Evolutionary conservation across 2,329 filamentous ascomycete species (phyloP), one percentile per base, ranked within the genome.

Genomic region (Amphichorda felina): DNA sequence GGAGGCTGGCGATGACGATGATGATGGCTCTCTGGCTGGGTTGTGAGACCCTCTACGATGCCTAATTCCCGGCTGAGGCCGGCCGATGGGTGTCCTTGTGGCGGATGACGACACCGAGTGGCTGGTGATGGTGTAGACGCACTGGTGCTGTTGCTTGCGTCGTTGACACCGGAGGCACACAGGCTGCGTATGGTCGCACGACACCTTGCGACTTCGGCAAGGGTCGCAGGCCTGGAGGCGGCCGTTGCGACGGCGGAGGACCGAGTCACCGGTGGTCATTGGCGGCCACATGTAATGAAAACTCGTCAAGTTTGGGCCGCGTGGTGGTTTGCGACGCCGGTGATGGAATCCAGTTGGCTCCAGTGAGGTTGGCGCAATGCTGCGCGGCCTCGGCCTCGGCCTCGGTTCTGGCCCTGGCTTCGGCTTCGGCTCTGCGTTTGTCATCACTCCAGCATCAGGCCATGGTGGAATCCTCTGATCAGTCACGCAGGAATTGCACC

Each of bases 151-250:
- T 22, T 54, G 48, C 16, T 50, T 52, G 25, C 54, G 48, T 43
- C 56, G 55, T 31, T 41, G 48, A 37, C 60, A 63, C 32, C 59
- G 48, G 22, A 45, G 48, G 38, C 59, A 63, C 4, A 55, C 40
- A 0, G 59, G 59, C 5, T 54, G 54, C 0, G 44, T 43, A 37
- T 61, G 55, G 37, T 63, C 59, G 43, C 60, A 63, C 8, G 58
- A 55, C 6, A 61, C 53, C 35, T 61, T 61, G n/a, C 57, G 54
- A 31, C 47, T 53, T 19, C 55, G 49, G 34, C 57, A 61, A 8
- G 57, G 56, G 47, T 60, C 46, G 28, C 46, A 47, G 16, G 43
- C 42, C 21, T 43, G 44, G 1, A 38, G 40, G 4, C 43, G 37
- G 4, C 46, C 47, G 26, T 48, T 47, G 35, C 27, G 53, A 22